Conservation (phyloP, 768 basidiomycete species). For the Pleurotus citrinopileatus region DNA sequence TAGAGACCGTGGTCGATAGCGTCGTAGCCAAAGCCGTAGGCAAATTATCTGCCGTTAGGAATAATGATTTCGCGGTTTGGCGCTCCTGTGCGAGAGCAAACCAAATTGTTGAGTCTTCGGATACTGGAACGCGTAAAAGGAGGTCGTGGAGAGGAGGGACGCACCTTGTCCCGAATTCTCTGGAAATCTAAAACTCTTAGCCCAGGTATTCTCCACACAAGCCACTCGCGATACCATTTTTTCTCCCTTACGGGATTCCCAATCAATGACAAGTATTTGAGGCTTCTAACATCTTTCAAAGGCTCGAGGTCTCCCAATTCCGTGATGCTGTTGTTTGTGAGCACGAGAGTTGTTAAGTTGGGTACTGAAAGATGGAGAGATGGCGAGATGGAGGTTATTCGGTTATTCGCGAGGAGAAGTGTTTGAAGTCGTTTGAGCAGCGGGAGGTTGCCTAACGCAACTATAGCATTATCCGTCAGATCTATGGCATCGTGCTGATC, state of each 20-base stretch:
- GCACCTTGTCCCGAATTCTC: constrained; percentile 92
- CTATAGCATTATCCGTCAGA: constrained; percentile 88
- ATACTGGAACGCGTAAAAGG: constrained; percentile 16
- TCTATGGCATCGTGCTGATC: constrained; percentile 95
- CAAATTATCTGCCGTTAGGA: constrained; percentile 76
- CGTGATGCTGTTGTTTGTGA: constrained; percentile 77
- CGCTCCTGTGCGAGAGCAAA: constrained; percentile 60
- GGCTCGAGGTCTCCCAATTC: constrained; percentile 88
- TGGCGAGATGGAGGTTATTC: constrained; percentile 78
- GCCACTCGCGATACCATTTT: constrained; percentile 97
- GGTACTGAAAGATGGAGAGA: constrained; percentile 82
- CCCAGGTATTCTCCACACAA: constrained; percentile 82
- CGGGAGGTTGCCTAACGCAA: constrained; percentile 80
- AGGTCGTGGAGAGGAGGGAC: constrained; percentile 37
- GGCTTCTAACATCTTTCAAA: constrained; percentile 67
- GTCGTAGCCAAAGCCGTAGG: constrained; percentile 80
- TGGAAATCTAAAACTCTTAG: constrained; percentile 94
- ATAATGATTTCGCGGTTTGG: constrained; percentile 66
- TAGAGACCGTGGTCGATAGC: constrained; percentile 70
- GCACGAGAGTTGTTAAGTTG: constrained; percentile 78
- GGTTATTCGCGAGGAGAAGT: constrained; percentile 87
- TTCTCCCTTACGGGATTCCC: constrained; percentile 87
- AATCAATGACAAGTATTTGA: constrained; percentile 73
- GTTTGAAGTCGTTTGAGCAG: constrained; percentile 82
- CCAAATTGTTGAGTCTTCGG: constrained; percentile 16